phyloP scores from a whole-genome alignment of 306 rosid species.

The Prunus armeniaca region DNA sequence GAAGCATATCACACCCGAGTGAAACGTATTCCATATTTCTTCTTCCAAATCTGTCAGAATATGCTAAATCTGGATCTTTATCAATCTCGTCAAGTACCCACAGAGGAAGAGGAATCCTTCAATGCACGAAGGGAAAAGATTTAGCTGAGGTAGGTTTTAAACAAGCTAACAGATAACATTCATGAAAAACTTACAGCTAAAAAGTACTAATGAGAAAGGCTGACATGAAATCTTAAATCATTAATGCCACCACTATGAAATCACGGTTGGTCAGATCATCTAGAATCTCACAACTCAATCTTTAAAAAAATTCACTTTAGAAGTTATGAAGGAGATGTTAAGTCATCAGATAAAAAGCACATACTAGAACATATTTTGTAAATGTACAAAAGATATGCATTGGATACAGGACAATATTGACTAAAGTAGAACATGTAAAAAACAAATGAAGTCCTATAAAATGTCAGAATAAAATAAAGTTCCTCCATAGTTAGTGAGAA shows the following conservation, averaged over 20 bases:
- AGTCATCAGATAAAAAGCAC: not conserved
- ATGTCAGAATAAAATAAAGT: not conserved
- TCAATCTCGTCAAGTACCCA: constrained; percentile 83
- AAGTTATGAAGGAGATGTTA: not conserved
- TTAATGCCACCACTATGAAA: not conserved
- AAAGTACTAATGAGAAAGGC: not conserved
- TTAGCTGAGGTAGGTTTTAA: constrained; percentile 27
- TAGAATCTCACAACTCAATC: not conserved
- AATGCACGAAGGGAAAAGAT: constrained; percentile 34
- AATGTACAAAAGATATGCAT: not conserved
- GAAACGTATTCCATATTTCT: constrained; percentile 74
- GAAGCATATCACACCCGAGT: constrained; percentile 85
- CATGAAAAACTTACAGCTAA: constrained; percentile 19
- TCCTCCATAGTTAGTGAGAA: not conserved
- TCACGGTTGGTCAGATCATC: not conserved
- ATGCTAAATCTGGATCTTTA: constrained; percentile 68
- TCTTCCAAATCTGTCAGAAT: constrained; percentile 79
- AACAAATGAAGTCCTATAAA: not conserved
- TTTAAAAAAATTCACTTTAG: not conserved
- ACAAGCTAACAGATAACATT: constrained; percentile 20
- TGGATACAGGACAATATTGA: not conserved
- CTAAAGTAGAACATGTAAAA: not conserved
- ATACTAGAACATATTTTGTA: not conserved
- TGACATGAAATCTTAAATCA: not conserved
- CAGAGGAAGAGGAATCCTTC: constrained; percentile 82